Percentiles rank a stretch among this genome's conserved stretches.
These are phyloP conservation scores for Musa acuminata DNA, from an alignment of 176 grass and related monocot species.

Conservation along the genomic window DNA sequence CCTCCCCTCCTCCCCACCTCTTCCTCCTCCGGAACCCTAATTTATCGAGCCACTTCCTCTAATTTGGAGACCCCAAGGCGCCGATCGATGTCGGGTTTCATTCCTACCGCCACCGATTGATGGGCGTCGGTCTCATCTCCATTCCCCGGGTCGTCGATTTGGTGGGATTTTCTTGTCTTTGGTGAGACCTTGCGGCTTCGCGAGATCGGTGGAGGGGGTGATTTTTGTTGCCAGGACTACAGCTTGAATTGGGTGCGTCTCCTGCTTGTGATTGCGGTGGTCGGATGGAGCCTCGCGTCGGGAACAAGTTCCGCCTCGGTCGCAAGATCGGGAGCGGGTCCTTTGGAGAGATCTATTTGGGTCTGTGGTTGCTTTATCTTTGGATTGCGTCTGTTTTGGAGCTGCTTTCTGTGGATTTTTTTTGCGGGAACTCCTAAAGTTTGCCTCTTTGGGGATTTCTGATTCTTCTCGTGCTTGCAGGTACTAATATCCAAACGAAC, in stretches of 20 bases:
- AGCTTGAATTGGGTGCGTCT: neutral
- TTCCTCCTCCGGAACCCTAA: neutral
- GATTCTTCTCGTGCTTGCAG: conserved; percentile 28
- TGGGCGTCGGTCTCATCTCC: neutral
- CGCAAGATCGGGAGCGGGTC: conserved; percentile 68
- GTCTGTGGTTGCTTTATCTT: conserved; percentile 5
- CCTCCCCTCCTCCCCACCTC: neutral
- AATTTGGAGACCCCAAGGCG: neutral
- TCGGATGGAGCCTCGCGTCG: conserved; percentile 59
- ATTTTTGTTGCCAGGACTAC: neutral
- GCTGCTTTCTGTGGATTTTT: too few species aligned
- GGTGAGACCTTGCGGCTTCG: neutral
- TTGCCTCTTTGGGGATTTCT: neutral
- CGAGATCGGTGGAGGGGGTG: neutral
- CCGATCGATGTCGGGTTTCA: neutral
- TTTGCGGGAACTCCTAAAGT: neutral
- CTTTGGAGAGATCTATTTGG: conserved; percentile 61
- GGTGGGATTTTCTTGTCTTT: neutral
- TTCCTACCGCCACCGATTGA: neutral
- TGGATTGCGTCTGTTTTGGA: neutral
- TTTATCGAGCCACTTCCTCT: neutral
- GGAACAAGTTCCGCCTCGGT: conserved; percentile 58
- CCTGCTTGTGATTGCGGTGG: neutral
- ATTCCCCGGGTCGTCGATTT: neutral
- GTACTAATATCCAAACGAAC: conserved; percentile 65